Percentiles rank a stretch among this genome's conserved stretches.
Evolutionary conservation across 1,139 yeast genomes (phyloP).

Genomic region (Nakaseomyces bracarensis): DNA sequence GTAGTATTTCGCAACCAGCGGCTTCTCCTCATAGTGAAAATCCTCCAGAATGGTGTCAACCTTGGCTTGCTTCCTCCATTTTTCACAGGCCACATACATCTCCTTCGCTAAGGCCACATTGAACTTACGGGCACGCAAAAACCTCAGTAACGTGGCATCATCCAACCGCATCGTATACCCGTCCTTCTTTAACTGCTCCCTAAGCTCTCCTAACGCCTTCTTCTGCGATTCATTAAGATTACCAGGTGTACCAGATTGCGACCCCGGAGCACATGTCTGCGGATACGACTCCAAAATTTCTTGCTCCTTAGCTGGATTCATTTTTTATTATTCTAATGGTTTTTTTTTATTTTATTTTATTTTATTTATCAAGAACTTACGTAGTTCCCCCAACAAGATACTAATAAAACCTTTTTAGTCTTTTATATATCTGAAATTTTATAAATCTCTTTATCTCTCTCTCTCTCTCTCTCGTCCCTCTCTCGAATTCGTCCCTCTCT

Average conservation of each 20-base stretch:
- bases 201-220: conserved; percentile 47
- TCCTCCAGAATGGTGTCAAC: conserved; percentile 75
- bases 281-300: conserved; percentile 47
- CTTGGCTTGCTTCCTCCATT: conserved; percentile 81
- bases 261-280: conserved; percentile 50
- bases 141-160: conserved; percentile 75
- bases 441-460: too few relatives aligned
- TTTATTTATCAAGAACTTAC: too few relatives aligned
- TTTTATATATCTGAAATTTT: too few relatives aligned
- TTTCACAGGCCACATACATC: conserved; percentile 80
- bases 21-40: conserved; percentile 82
- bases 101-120: conserved; percentile 65
- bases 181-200: conserved; percentile 45
- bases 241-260: conserved; percentile 72
- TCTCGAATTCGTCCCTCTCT: too few relatives aligned
- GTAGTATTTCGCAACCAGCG: conserved; percentile 73
- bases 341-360: too few relatives aligned
- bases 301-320: conserved; percentile 12
- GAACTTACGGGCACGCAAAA: conserved; percentile 88
- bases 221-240: conserved; percentile 62
- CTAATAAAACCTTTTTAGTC: too few relatives aligned
- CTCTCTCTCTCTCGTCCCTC: too few relatives aligned
- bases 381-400: too few relatives aligned
- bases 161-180: conserved; percentile 71
- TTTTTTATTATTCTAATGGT: too few relatives aligned